Evolutionary conservation across 2,329 filamentous ascomycete genomes (phyloP), one percentile per base, ranked within the genome.

Genomic region (Neonectria hederae): DNA sequence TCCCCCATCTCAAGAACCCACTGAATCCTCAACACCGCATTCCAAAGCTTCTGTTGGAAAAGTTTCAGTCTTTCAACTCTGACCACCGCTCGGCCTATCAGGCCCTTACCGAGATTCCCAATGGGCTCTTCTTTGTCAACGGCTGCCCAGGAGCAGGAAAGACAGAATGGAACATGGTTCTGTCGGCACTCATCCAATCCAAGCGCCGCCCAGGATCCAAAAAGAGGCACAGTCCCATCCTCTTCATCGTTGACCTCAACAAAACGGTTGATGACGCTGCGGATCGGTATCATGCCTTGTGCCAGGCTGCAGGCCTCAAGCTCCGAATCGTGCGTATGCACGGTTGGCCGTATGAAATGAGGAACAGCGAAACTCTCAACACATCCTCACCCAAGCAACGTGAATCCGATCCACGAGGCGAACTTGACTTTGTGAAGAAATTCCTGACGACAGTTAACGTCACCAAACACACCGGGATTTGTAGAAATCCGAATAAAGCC

Each of bases 241-340:
- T 84, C 0, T 84, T 83, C 53, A 69, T 84, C 0, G 74, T 84
- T 1, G 83, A 84, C 56, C 80, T 84, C 57, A 84, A 84, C 68
- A 79, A 82, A 46, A 80, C 83, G 0, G 77, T 82, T 0, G 81
- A 84, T 40, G 82, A 84, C 49, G 80, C 80, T 0, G 82, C 81
- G 0, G 76, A 79, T 56, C 77, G 82, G 6, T 81, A 83, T n/a
- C 72, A 76, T 17, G 70, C 65, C 2, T 71, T 83, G 1, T 79
- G 79, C 59, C 74, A 75, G 17, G 73, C 73, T 1, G 76, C 78
- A 0, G 78, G 79, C 0, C 63, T 83, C 1, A 66, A 73, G 1
- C 53, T 78, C 28, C 72, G 70, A 2, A 75, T 82, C 5, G 74
- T 83, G 8, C 72, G 81, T 4, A 79, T 83, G 77, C 75, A 81